Evolutionary conservation across 2,329 filamentous ascomycete species (phyloP).

Genomic region (Penicillium decumbens): DNA sequence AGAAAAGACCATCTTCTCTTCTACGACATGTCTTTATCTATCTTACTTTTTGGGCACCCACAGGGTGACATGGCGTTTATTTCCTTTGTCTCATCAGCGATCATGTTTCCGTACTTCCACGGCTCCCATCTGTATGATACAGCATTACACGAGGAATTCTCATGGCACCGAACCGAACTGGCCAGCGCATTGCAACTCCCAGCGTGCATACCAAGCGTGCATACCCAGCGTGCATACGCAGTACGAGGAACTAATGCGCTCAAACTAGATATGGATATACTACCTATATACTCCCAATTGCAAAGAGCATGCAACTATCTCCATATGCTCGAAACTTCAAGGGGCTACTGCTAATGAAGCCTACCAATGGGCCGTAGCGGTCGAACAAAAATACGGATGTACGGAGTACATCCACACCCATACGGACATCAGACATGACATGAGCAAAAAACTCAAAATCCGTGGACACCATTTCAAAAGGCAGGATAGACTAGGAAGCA

Average conservation of each 20-base stretch:
- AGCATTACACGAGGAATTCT: constrained; percentile 5
- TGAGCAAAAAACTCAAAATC: neutral
- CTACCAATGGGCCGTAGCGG: neutral
- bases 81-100: constrained; percentile 16
- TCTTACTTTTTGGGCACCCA: constrained; percentile 1
- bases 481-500: no score
- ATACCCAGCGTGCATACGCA: neutral
- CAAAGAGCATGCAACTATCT: neutral
- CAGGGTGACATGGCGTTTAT: constrained; percentile 13
- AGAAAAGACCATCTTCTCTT: neutral
- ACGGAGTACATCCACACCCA: neutral
- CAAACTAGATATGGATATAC: neutral
- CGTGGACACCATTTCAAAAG: no score
- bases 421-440: neutral
- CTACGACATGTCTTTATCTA: neutral
- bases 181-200: neutral
- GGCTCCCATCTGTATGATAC: constrained; percentile 10
- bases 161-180: neutral
- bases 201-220: neutral
- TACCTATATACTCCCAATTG: neutral
- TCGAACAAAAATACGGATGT: neutral
- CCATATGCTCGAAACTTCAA: neutral
- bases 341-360: neutral
- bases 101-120: constrained; percentile 6
- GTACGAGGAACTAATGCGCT: constrained; percentile 5